Base-by-base conservation (phyloP, 495 filamentous ascomycete species). In the Hypoxylon cercidicola region DNA sequence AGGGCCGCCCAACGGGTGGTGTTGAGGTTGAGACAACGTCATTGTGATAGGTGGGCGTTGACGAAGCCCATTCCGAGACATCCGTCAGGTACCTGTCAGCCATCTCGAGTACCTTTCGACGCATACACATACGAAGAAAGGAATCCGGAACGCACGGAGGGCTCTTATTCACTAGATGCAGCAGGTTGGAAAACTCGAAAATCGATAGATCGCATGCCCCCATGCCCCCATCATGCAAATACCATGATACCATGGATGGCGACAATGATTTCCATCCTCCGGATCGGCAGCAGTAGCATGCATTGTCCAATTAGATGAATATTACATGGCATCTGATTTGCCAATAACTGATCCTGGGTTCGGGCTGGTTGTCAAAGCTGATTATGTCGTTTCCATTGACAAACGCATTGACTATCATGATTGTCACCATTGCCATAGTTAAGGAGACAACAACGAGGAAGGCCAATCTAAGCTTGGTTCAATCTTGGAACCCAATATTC, bases 21-120 rank as follows among this genome's bases (percentile, higher is more conserved):
- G 30, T 44, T 62, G 52, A 58, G 43, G 57, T 58, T 16, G 39
- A 44, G 57, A 61, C 46, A 52, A 67, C 64, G 64, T 34, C 61
- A 62, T 28, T 25, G 55, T 66, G 30, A 55, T 55, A 47, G 13
- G 20, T 37, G 10, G 13, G 34, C 8, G 3, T 37, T 9, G 8
- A 37, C 39, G 16, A 41, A 12, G n/a, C 15, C 39, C 39, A 41
- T 15, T n/a, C 39, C 39, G 13, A n/a, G 12, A 41, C n/a, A 16
- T 15, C n/a, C 39, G 39, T 41, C 39, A 41, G n/a, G 12, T 15
- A 1, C n/a, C 39, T n/a, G n/a, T 41, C 39, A 41, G 39, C n/a
- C 15, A 3, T 8, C n/a, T 6, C 11, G 11, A 13, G 13, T n/a
- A 16, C 13, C 3, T 41, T 41, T 3, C 15, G 4, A 16, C 9